Percentiles rank a stretch among this genome's conserved stretches.
Evolutionary conservation across 176 grass and related monocot species (phyloP).

Genomic region (Oropetium thomaeum): DNA sequence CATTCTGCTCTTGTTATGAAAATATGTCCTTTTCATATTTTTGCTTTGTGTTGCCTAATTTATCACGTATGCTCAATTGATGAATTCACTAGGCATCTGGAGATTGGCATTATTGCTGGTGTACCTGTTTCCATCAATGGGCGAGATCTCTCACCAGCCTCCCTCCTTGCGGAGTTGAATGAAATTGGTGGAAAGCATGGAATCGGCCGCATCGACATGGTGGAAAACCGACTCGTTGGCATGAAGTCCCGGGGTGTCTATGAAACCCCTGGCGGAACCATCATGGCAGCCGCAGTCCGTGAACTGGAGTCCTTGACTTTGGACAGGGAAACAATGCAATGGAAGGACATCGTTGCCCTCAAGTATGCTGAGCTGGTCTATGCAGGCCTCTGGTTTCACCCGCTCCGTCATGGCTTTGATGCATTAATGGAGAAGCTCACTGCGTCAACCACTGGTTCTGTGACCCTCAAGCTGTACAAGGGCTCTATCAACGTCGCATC

Average conservation of each 20-base stretch:
- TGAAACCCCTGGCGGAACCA: conserved; percentile 91
- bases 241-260: conserved; percentile 96
- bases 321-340: conserved; percentile 72
- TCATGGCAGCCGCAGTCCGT: conserved; percentile 63
- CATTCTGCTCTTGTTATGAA: neutral
- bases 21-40: neutral
- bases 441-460: conserved; percentile 49
- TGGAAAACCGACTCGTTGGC: conserved; percentile 86
- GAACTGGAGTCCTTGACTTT: conserved; percentile 75
- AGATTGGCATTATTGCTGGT: conserved; percentile 73
- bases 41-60: neutral
- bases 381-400: conserved; percentile 80
- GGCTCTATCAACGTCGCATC: conserved; percentile 52
- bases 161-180: conserved; percentile 76
- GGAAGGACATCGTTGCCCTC: conserved; percentile 71
- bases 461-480: conserved; percentile 90
- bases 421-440: conserved; percentile 73
- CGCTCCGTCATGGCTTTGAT: conserved; percentile 61
- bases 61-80: neutral
- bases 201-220: conserved; percentile 81
- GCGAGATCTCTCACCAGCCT: conserved; percentile 62
- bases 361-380: conserved; percentile 92
- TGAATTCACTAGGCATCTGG: conserved; percentile 56
- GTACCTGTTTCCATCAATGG: conserved; percentile 84
- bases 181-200: conserved; percentile 78